Evolutionary conservation across 768 basidiomycete genomes (phyloP).

Genomic region (Tylopilus cervinicoccineus): DNA sequence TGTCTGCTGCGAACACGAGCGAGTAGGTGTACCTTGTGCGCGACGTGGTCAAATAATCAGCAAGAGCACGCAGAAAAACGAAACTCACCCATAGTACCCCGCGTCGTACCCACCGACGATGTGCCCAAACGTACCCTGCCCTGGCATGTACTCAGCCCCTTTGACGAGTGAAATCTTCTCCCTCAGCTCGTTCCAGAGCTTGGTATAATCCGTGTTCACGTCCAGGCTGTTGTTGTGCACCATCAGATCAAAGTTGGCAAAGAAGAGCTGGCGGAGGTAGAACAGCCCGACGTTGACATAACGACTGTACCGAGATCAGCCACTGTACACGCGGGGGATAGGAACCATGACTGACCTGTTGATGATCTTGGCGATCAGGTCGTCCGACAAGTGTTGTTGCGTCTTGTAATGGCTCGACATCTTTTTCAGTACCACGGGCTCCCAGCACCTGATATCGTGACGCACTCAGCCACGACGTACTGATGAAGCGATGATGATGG

Average conservation of each 20-base stretch:
- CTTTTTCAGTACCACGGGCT: conserved; percentile 65
- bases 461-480: neutral
- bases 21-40: conserved; percentile 64
- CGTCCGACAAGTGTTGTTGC: conserved; percentile 62
- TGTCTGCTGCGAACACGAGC: conserved; percentile 56
- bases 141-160: conserved; percentile 51
- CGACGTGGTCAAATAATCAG: neutral
- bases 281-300: conserved; percentile 82
- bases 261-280: conserved; percentile 70
- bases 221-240: conserved; percentile 40
- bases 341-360: conserved; percentile 48
- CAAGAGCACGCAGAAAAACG: neutral
- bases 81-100: conserved; percentile 56
- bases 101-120: conserved; percentile 72
- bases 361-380: conserved; percentile 72
- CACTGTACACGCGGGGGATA: neutral
- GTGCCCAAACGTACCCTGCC: conserved; percentile 74
- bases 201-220: conserved; percentile 62
- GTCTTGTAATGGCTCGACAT: conserved; percentile 82
- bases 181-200: conserved; percentile 72
- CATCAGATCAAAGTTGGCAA: conserved; percentile 38
- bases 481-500: neutral
- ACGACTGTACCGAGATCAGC: conserved; percentile 38
- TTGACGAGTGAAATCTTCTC: conserved; percentile 69
- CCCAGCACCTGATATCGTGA: conserved; percentile 62